Evolutionary conservation across 2,329 filamentous ascomycete genomes (phyloP).

Genomic region (Penicillium sp.): DNA sequence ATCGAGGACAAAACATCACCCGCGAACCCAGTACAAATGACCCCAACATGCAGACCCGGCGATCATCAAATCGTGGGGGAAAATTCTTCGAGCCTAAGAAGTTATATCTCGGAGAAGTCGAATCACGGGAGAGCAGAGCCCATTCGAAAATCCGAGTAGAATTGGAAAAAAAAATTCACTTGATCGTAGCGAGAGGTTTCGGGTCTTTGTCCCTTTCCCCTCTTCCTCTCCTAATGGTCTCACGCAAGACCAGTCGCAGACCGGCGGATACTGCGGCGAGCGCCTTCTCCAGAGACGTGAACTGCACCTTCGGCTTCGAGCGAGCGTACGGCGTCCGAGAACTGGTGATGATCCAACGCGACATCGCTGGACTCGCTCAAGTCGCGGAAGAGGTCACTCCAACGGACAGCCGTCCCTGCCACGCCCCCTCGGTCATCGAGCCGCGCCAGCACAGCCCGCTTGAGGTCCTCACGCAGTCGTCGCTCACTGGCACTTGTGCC

Average conservation of each 20-base stretch:
- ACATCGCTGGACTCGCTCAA: slow-evolving; percentile 65
- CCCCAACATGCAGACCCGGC: no score
- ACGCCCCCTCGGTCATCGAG: slow-evolving; percentile 75
- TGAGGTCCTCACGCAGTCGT: slow-evolving; percentile 74
- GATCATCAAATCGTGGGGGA: no score
- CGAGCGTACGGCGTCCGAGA: slow-evolving; percentile 70
- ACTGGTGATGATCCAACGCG: slow-evolving; percentile 70
- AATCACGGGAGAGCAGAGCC: no score
- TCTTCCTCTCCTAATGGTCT: not conserved
- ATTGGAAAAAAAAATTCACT: no score
- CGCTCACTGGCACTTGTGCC: slow-evolving; percentile 88
- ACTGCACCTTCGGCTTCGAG: slow-evolving; percentile 81
- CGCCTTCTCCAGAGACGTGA: slow-evolving; percentile 76
- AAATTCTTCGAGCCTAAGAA: no score
- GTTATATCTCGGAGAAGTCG: no score
- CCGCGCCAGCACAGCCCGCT: slow-evolving; percentile 65
- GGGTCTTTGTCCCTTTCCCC: no score
- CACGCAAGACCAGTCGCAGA: slow-evolving; percentile 17
- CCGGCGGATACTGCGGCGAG: slow-evolving; percentile 72
- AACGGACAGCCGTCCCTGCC: slow-evolving; percentile 61
- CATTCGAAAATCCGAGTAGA: no score
- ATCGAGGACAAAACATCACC: no score
- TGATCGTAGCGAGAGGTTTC: no score
- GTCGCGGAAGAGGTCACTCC: slow-evolving; percentile 68
- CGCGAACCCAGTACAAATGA: no score